Conservation (phyloP, 2,329 filamentous ascomycete genomes). For the Neopestalotiopsis sp. region DNA sequence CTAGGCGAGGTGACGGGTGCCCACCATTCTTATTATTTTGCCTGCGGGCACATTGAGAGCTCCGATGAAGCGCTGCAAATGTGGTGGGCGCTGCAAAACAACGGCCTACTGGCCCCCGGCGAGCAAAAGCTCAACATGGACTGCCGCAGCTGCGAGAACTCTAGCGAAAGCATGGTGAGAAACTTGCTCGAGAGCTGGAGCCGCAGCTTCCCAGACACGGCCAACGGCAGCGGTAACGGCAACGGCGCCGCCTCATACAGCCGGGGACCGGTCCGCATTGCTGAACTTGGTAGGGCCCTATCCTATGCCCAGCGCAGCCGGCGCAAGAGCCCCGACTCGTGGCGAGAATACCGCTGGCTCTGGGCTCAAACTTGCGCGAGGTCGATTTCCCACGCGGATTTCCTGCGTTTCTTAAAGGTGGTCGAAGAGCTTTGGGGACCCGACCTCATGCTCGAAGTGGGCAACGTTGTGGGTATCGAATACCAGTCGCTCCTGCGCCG, state of each 20-base stretch:
- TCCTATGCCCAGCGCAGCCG: background rate
- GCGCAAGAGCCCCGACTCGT: background rate
- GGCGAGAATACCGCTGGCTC: background rate
- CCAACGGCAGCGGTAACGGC: background rate
- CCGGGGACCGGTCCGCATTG: background rate
- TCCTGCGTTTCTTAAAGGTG: background rate
- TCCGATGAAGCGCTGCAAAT: background rate
- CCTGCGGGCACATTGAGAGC: conserved; percentile 1
- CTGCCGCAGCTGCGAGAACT: background rate
- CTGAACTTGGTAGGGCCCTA: background rate
- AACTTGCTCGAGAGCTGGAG: background rate
- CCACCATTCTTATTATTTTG: background rate
- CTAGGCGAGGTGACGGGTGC: background rate
- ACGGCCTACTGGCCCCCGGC: background rate
- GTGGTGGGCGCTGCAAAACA: conserved; percentile 10
- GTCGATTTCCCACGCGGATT: background rate
- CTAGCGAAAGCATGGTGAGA: background rate
- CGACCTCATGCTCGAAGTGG: background rate
- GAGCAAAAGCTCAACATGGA: background rate
- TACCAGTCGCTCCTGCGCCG: background rate
- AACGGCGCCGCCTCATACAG: background rate
- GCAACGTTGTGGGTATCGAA: background rate
- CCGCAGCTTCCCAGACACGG: background rate
- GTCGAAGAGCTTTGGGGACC: background rate
- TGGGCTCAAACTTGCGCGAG: background rate